Evolutionary conservation across 257 asterid genomes (phyloP), one percentile per base, ranked within the genome.

Genomic region (Anisodus tanguticus): DNA sequence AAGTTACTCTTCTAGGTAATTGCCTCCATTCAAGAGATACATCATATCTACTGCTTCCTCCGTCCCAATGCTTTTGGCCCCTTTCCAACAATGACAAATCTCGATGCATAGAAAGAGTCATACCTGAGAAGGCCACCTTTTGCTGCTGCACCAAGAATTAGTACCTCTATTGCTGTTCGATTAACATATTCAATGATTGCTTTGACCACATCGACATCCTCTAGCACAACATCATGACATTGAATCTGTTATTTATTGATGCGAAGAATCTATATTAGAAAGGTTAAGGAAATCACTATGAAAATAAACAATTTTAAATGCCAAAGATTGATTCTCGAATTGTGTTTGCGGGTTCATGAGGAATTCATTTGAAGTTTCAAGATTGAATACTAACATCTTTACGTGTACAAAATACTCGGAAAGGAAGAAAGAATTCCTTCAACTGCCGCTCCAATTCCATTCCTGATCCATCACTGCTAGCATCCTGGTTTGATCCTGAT

Each of bases 61-160:
- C 3, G 3, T 71, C 67, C 49, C 31, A 55, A 68, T 82, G 63
- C 51, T 49, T 74, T 49, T 74, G 45, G 81, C 12, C 35, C 81
- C 43, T 47, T 74, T 12, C 60, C 7, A 22, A 74, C 41, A 53
- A 53, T 26, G 26, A 54, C 47, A 26, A 26, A 15, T 51, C n/a
- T 26, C 60, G 9, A 77, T 53, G 64, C 64, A 26, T 22, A 26
- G 63, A 51, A 15, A 51, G 49, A 77, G 47, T 31, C 72, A 81
- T 72, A 94, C 99, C 99, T 92, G 91, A 96, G 94, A 84, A 96
- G 79, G 84, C 92, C 84, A 55, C 94, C 92, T 94, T 89, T 96
- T 17, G 91, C 85, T 45, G 95, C 83, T 55, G 98, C 93, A 58
- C 99, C 99, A 80, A 96, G 93, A 84, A 93, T 93, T 88, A 94